phyloP scores from a whole-genome alignment of 2,329 filamentous ascomycete species.

The Lachnellula suecica region DNA sequence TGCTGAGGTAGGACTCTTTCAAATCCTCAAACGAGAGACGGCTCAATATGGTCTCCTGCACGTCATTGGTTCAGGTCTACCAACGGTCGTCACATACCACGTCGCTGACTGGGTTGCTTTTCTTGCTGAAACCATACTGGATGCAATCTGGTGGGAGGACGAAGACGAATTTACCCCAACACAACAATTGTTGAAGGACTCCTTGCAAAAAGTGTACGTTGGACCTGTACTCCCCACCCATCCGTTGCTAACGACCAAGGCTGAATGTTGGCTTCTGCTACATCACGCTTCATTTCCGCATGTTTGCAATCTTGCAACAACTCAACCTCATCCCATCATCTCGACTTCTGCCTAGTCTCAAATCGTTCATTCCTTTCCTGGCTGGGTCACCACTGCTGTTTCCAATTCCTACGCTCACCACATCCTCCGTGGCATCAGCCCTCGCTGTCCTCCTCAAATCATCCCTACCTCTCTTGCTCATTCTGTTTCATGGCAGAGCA shows the following conservation, averaged over 20 bases:
- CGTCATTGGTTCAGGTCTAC: constrained; percentile 29
- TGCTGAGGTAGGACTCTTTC: constrained; percentile 21
- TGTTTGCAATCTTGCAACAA: constrained; percentile 34
- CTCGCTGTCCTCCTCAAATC: constrained; percentile 16
- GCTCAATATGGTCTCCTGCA: constrained; percentile 14
- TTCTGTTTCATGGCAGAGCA: constrained; percentile 24
- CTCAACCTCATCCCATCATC: constrained; percentile 27
- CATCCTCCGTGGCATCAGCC: constrained; percentile 14
- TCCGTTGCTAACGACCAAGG: constrained; percentile 21
- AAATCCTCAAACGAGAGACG: constrained; percentile 28
- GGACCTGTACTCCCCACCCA: neutral
- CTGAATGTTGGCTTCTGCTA: constrained; percentile 23
- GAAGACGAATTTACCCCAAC: constrained; percentile 12
- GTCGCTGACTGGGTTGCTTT: constrained; percentile 26
- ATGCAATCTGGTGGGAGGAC: constrained; percentile 21
- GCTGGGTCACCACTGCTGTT: constrained; percentile 24
- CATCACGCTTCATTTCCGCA: constrained; percentile 27
- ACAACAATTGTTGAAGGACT: constrained; percentile 10
- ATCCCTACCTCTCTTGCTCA: constrained; percentile 25
- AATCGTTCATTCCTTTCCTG: constrained; percentile 31
- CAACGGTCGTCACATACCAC: constrained; percentile 29
- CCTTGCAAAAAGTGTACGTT: constrained; percentile 16
- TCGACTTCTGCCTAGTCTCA: constrained; percentile 21
- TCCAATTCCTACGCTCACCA: neutral
- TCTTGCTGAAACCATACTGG: constrained; percentile 21